phyloP scores from a whole-genome alignment of 2,329 filamentous ascomycete species.

The Hypocreales sp. region DNA sequence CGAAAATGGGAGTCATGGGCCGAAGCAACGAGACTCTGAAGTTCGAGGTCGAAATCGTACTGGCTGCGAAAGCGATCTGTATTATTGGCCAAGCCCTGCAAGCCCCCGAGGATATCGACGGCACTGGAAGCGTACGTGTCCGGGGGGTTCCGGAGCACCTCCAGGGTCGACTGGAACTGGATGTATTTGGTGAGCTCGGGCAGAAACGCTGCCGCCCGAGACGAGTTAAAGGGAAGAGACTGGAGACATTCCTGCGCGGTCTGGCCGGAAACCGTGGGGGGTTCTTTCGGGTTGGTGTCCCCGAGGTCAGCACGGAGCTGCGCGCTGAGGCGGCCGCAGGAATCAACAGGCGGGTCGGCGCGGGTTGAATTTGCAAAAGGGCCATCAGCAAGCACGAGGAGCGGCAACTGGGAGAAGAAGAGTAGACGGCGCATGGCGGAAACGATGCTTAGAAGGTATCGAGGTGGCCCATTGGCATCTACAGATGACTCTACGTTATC shows the following conservation, averaged over 20 bases:
- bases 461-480: too few relatives aligned
- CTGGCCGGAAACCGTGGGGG: neutral
- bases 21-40: conserved; percentile 1
- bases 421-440: too few relatives aligned
- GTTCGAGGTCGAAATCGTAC: conserved; percentile 1
- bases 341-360: neutral
- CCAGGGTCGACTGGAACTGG: conserved; percentile 5
- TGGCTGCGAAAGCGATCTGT: conserved; percentile 1
- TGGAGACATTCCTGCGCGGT: neutral
- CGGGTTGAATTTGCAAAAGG: too few relatives aligned
- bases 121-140: conserved; percentile 1
- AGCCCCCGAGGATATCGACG: conserved; percentile 3
- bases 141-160: conserved; percentile 4
- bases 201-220: conserved; percentile 1
- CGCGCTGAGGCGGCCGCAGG: neutral
- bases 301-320: neutral
- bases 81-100: conserved; percentile 1
- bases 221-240: conserved; percentile 4
- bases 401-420: too few relatives aligned
- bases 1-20: conserved; percentile 4
- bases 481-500: too few relatives aligned
- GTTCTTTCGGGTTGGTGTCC: neutral
- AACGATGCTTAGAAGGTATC: too few relatives aligned
- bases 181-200: conserved; percentile 3
- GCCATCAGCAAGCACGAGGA: too few relatives aligned